Base-by-base conservation (phyloP, 1,284 basidiomycete genomes). In the Porphyrellus sp. region DNA sequence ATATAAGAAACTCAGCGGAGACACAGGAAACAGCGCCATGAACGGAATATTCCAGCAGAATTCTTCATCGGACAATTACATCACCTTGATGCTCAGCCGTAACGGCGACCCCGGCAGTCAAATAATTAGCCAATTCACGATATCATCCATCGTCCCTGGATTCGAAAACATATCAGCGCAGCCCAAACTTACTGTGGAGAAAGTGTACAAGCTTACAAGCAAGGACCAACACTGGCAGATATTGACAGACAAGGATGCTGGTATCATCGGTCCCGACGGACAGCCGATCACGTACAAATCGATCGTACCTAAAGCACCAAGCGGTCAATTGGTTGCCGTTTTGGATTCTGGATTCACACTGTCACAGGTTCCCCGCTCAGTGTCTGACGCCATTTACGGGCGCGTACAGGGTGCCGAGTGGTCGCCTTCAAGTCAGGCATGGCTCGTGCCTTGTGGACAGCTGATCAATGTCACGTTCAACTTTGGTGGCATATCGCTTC, bases 361-460 rank as follows among this genome's bases (percentile, higher is more conserved):
- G 46, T 77, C 74, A 24, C 86, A 89, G 70, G 86, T 90, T 21
- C 86, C 88, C 16, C 83, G 88, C 33, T 73, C 75, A 8, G 76
- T 90, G 57, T 81, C 86, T 11, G 88, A 91, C 59, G 85, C 85
- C 16, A 89, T 91, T 58, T 91, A 91, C 60, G 87, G 87, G 2
- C 82, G 88, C 40, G 85, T 90, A 2, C 80, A 80, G 56, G 86
- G 86, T 34, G 88, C 89, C 5, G 77, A 77, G 51, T 91, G 83
- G 69, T 83, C 86, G 61, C 59, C 72, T 13, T 65, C 64, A 9
- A 75, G 74, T 38, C 75, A 81, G 53, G 77, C 80, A 53, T 91
- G 88, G 89, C 80, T 81, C 3, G 71, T 91, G 0, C 89, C 88
- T 1, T 91, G 89, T 63, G 79, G 76, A 12, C 86, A 89, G 67